Percentiles rank a stretch among this genome's conserved stretches.
Conservation (phyloP, 768 basidiomycete genomes). For the Exsudoporus frostii region DNA sequence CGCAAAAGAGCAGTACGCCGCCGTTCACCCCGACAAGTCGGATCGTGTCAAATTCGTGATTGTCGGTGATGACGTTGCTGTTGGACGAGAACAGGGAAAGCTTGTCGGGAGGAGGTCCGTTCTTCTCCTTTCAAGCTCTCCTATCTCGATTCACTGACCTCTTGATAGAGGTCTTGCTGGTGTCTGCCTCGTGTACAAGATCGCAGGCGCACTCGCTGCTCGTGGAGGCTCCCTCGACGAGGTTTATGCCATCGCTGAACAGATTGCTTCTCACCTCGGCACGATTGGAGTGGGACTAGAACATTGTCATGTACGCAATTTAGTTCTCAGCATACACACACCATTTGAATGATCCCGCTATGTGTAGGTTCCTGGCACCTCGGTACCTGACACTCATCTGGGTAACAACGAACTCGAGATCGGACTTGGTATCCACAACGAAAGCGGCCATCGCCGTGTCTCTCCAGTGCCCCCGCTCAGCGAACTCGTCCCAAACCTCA, state of each 20-base stretch:
- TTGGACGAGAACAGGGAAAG: conserved; percentile 73
- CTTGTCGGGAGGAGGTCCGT: conserved; percentile 75
- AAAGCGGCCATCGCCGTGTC: conserved; percentile 66
- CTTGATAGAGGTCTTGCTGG: conserved; percentile 70
- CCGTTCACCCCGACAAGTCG: conserved; percentile 62
- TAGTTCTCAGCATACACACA: not conserved
- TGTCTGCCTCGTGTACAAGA: conserved; percentile 84
- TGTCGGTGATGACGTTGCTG: conserved; percentile 89
- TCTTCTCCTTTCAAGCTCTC: conserved; percentile 12
- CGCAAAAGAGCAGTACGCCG: conserved; percentile 80
- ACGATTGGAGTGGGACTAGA: conserved; percentile 87
- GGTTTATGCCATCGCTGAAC: conserved; percentile 64
- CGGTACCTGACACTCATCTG: conserved; percentile 52
- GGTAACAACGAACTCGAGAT: conserved; percentile 72
- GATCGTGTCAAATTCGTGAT: conserved; percentile 71
- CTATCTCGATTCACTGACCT: not conserved
- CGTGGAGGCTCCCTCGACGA: conserved; percentile 65
- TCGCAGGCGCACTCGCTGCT: conserved; percentile 78
- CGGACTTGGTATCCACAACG: conserved; percentile 91
- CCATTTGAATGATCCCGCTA: not conserved
- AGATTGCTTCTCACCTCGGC: conserved; percentile 61
- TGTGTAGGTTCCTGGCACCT: conserved; percentile 74
- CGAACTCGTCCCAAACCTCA: conserved; percentile 64
- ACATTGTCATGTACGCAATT: conserved; percentile 69
- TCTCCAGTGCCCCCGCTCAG: conserved; percentile 70